Percentiles rank a stretch among this genome's conserved stretches.
Evolutionary conservation across 2,329 filamentous ascomycete genomes (phyloP).

Genomic region (Colletotrichum euphorbiae): DNA sequence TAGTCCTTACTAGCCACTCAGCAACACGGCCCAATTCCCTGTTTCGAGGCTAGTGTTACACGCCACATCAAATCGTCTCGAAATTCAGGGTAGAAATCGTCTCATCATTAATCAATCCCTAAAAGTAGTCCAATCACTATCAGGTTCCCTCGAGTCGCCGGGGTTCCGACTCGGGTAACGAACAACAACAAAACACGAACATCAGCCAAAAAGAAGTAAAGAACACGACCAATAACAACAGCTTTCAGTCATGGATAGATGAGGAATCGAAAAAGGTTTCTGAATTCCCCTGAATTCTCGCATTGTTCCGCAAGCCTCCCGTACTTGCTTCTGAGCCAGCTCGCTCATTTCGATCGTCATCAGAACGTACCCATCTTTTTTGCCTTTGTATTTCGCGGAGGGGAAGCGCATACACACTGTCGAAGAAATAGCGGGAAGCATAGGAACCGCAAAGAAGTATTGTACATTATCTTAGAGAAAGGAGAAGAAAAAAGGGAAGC

Average conservation of each 20-base stretch:
- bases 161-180: neutral
- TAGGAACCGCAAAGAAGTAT: constrained; percentile 23
- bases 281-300: constrained; percentile 1
- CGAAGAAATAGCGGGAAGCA: neutral
- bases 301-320: neutral
- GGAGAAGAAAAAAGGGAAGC: constrained; percentile 17
- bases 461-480: constrained; percentile 41
- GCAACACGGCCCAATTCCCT: too few species aligned
- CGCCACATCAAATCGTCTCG: neutral
- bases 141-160: constrained; percentile 20
- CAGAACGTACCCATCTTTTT: constrained; percentile 18
- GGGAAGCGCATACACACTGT: neutral
- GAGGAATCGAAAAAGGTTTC: neutral
- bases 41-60: neutral
- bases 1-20: too few species aligned
- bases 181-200: neutral
- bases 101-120: constrained; percentile 37
- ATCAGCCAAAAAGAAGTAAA: too few species aligned
- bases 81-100: constrained; percentile 31
- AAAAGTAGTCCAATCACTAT: constrained; percentile 7
- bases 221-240: too few species aligned
- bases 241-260: constrained; percentile 2
- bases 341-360: constrained; percentile 24
- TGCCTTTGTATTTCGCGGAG: neutral
- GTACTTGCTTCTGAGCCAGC: constrained; percentile 10